Evolutionary conservation across 2,329 filamentous ascomycete species (phyloP).

Genomic region (Cladorrhinum sp.): DNA sequence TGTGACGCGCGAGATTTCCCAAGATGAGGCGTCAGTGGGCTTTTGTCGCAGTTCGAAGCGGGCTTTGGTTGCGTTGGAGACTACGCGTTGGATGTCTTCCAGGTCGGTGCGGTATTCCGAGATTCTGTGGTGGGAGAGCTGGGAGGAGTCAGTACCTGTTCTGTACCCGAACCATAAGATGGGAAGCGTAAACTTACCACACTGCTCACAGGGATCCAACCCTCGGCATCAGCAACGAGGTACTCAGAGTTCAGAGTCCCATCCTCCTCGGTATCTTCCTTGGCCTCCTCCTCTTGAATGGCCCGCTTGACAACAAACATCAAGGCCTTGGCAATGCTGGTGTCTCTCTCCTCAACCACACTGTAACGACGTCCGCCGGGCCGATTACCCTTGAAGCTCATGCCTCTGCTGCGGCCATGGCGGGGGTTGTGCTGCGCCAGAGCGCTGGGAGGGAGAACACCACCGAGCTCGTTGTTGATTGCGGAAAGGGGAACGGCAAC

Average conservation of each 20-base stretch:
- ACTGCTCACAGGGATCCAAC: constrained; percentile 40
- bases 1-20: constrained; percentile 35
- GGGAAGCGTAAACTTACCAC: constrained; percentile 40
- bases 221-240: constrained; percentile 38
- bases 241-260: constrained; percentile 27
- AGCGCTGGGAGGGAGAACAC: constrained; percentile 36
- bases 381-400: constrained; percentile 39
- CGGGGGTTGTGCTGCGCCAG: constrained; percentile 35
- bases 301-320: constrained; percentile 41
- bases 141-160: constrained; percentile 1
- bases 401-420: constrained; percentile 38
- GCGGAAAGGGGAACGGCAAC: constrained; percentile 35
- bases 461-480: constrained; percentile 35
- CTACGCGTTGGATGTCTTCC: constrained; percentile 35
- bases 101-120: constrained; percentile 35
- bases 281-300: constrained; percentile 36
- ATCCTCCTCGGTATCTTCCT: constrained; percentile 29
- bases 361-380: constrained; percentile 37
- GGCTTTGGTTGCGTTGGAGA: constrained; percentile 34
- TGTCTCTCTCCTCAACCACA: constrained; percentile 40
- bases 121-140: constrained; percentile 38
- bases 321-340: constrained; percentile 40
- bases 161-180: too few species aligned
- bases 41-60: constrained; percentile 35
- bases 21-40: constrained; percentile 30